Conservation (phyloP, 1,139 yeast species). For the Lodderomyces jiufengensis region DNA sequence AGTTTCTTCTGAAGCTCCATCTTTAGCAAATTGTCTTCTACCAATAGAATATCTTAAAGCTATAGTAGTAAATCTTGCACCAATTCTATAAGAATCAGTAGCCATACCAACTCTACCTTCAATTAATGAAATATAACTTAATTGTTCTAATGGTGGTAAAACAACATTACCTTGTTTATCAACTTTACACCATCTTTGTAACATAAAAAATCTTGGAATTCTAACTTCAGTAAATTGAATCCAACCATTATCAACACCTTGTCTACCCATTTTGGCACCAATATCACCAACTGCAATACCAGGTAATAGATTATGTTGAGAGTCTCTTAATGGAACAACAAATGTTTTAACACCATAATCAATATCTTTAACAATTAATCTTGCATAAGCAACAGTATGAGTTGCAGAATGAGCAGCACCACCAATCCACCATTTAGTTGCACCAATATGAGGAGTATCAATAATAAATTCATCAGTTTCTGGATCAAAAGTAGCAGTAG, state of each 20-base stretch:
- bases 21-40: constrained; percentile 73
- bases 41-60: constrained; percentile 88
- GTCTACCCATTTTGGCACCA: constrained; percentile 92
- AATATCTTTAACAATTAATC: constrained; percentile 74
- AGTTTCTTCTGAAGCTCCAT: constrained; percentile 41
- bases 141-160: constrained; percentile 79
- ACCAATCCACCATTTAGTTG: constrained; percentile 98
- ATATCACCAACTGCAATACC: constrained; percentile 87
- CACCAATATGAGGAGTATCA: constrained; percentile 85
- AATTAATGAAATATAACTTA: constrained; percentile 80
- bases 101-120: constrained; percentile 93
- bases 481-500: constrained; percentile 80
- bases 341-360: constrained; percentile 91
- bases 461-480: constrained; percentile 64
- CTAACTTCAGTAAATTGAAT: constrained; percentile 80
- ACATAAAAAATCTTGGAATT: constrained; percentile 80
- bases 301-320: constrained; percentile 64
- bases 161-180: constrained; percentile 65
- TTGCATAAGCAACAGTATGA: constrained; percentile 76
- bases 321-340: constrained; percentile 83
- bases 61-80: constrained; percentile 76
- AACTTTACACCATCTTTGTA: constrained; percentile 76
- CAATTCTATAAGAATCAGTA: constrained; percentile 73
- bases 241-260: constrained; percentile 92
- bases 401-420: constrained; percentile 96